Conservation (phyloP, 2,329 filamentous ascomycete species). For the Penicillium sp. region DNA sequence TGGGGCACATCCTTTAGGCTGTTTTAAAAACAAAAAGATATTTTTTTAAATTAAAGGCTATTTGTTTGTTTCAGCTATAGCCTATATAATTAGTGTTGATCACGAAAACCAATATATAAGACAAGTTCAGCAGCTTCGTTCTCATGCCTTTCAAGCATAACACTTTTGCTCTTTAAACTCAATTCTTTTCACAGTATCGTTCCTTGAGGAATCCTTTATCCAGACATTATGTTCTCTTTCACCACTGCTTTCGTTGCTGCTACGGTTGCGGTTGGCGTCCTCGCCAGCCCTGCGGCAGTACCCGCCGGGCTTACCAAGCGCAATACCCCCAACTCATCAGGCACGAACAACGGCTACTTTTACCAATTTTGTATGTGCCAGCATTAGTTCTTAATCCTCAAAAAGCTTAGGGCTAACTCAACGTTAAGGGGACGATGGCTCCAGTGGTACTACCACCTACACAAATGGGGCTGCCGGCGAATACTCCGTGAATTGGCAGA, state of each 20-base stretch:
- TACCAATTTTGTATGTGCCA: conserved; percentile 5
- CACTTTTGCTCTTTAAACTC: background rate
- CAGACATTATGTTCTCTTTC: background rate
- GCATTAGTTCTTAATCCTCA: background rate
- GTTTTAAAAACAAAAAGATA: background rate
- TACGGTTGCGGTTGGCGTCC: background rate
- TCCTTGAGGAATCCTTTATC: background rate
- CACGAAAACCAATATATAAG: background rate
- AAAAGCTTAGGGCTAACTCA: background rate
- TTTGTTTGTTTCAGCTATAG: background rate
- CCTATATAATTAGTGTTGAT: background rate
- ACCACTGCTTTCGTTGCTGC: conserved; percentile 5
- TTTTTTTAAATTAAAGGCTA: background rate
- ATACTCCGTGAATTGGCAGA: background rate
- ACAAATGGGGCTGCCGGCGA: background rate
- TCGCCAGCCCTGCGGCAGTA: conserved; percentile 1
- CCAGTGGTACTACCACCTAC: conserved; percentile 4
- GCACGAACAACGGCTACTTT: conserved; percentile 4
- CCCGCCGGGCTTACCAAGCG: background rate
- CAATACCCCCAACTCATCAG: conserved; percentile 3
- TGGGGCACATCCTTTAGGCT: background rate
- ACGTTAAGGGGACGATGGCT: conserved; percentile 1
- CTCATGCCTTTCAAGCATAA: background rate
- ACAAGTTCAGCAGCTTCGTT: background rate
- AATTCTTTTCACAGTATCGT: background rate